Percentiles rank a stretch among this genome's conserved stretches.
phyloP scores from a whole-genome alignment of 2,329 filamentous ascomycete species.

The Didymella glomerata region DNA sequence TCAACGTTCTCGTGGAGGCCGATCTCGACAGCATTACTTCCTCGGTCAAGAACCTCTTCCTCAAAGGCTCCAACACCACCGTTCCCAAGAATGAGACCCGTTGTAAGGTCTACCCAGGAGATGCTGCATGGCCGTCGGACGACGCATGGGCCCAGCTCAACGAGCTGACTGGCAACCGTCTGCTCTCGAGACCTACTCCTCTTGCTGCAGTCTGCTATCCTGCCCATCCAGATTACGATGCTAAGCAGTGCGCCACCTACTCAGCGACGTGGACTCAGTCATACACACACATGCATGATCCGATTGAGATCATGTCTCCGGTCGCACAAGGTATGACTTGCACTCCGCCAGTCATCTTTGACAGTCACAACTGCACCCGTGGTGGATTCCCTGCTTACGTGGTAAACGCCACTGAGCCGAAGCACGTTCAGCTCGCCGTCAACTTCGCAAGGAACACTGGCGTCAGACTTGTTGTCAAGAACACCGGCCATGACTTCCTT shows the following conservation, averaged over 20 bases:
- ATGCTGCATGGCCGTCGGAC: conserved; percentile 59
- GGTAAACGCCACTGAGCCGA: conserved; percentile 47
- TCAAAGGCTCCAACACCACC: conserved; percentile 22
- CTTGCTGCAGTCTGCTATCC: conserved; percentile 47
- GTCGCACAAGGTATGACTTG: conserved; percentile 51
- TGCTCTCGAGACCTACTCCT: conserved; percentile 40
- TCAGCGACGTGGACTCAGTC: conserved; percentile 45
- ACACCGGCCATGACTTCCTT: conserved; percentile 50
- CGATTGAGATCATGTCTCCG: conserved; percentile 51
- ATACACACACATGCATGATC: conserved; percentile 46
- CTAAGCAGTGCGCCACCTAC: conserved; percentile 40
- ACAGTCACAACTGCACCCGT: conserved; percentile 47
- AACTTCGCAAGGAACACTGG: conserved; percentile 48
- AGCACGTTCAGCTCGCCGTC: conserved; percentile 48
- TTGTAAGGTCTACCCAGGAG: conserved; percentile 61
- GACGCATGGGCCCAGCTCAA: conserved; percentile 59
- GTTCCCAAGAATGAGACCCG: conserved; percentile 27
- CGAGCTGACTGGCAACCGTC: conserved; percentile 39
- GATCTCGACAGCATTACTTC: conserved; percentile 33
- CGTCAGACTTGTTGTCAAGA: conserved; percentile 46
- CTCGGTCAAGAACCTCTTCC: conserved; percentile 34
- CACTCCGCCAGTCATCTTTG: conserved; percentile 46
- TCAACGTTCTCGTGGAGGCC: conserved; percentile 27
- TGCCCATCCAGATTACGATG: conserved; percentile 38
- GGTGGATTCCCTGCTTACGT: conserved; percentile 49